phyloP scores from a whole-genome alignment of 176 grass and related monocot species.

The Triticum monococcum region DNA sequence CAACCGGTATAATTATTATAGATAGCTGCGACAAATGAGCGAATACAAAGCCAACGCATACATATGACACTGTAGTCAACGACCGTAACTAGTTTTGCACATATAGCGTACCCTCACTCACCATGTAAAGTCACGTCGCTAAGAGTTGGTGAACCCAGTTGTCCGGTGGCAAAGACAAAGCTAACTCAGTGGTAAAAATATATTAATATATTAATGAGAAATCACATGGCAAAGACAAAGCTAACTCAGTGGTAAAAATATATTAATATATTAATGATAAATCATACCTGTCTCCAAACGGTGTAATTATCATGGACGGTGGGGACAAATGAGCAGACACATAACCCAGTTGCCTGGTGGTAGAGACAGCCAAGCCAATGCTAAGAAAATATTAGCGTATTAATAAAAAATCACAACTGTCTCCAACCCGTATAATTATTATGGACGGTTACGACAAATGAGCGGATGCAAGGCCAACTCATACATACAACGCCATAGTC shows the following conservation, averaged over 20 bases:
- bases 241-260: too few species aligned
- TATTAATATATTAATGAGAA: background rate
- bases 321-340: background rate
- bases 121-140: background rate
- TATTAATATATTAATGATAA: background rate
- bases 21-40: background rate
- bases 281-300: rapidly evolving
- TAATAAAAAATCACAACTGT: background rate
- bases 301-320: too few species aligned
- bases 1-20: background rate
- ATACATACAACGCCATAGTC: background rate
- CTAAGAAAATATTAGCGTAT: too few species aligned
- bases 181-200: too few species aligned
- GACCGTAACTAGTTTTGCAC: too few species aligned
- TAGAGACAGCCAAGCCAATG: too few species aligned
- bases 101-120: background rate
- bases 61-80: too few species aligned
- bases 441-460: background rate
- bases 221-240: too few species aligned
- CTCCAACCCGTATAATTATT: background rate
- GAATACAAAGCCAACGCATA: background rate
- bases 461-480: background rate
- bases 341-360: too few species aligned
- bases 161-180: too few species aligned
- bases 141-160: background rate